Conservation (phyloP, 2,329 filamentous ascomycete species). For the Eutypella sp. region DNA sequence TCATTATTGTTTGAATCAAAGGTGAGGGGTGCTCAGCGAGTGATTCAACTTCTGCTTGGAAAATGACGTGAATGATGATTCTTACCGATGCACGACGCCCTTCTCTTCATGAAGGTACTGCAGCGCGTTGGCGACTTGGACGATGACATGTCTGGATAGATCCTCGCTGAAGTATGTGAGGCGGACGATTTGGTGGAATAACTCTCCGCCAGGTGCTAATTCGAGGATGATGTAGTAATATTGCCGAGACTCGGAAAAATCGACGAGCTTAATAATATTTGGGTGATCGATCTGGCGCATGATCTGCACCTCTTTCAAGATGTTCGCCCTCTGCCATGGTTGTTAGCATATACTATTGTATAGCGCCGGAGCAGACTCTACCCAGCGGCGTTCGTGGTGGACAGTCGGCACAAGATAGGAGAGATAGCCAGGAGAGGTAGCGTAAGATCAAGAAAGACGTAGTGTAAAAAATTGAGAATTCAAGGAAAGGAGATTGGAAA, state of each 20-base stretch:
- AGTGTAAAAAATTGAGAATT: constrained; percentile 9
- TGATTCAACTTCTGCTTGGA: too few relatives aligned
- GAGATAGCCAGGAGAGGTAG: constrained; percentile 22
- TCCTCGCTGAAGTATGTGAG: constrained; percentile 98
- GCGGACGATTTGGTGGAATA: constrained; percentile 97
- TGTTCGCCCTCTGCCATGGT: constrained; percentile 75
- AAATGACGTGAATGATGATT: too few relatives aligned
- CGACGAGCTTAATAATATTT: constrained; percentile 89
- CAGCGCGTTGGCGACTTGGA: constrained; percentile 89
- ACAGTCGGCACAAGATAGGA: constrained; percentile 22
- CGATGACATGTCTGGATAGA: constrained; percentile 87
- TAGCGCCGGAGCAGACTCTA: not conserved
- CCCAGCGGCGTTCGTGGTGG: constrained; percentile 9
- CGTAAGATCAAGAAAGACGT: constrained; percentile 5
- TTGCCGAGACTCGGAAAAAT: constrained; percentile 88
- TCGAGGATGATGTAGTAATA: constrained; percentile 98
- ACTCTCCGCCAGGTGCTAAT: constrained; percentile 87
- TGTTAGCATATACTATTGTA: constrained; percentile 22
- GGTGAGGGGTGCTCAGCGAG: too few relatives aligned
- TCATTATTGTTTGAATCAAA: constrained; percentile 12
- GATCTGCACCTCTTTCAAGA: constrained; percentile 96
- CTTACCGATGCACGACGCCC: constrained; percentile 94
- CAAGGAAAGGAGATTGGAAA: constrained; percentile 32
- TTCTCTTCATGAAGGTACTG: constrained; percentile 92
- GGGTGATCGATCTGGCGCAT: constrained; percentile 97